Percentiles rank a stretch among this genome's conserved stretches.
Conservation (phyloP, 164 flowering plant species). For the Chimonanthus praecox region DNA sequence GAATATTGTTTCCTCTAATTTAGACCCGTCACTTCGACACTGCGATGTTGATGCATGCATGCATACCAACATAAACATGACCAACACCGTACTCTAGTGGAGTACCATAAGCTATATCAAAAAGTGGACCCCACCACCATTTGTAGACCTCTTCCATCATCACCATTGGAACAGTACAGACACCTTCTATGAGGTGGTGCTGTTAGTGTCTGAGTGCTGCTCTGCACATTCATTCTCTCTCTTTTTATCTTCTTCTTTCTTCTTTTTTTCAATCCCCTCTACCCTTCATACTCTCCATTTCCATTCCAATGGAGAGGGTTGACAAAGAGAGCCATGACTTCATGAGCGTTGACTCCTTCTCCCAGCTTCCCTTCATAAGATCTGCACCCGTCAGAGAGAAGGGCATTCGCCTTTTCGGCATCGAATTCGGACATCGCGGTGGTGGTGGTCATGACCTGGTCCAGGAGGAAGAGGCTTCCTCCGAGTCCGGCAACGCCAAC, state of each 20-base stretch:
- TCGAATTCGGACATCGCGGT: slow-evolving; percentile 39
- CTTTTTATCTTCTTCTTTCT: neutral
- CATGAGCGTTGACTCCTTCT: slow-evolving; percentile 95
- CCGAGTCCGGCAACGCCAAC: slow-evolving; percentile 20
- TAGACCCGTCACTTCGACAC: too few relatives aligned
- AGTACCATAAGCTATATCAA: neutral
- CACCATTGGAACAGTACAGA: too few relatives aligned
- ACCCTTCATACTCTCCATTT: neutral
- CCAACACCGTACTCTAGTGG: too few relatives aligned
- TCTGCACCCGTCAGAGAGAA: slow-evolving; percentile 42
- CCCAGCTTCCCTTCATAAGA: slow-evolving; percentile 89
- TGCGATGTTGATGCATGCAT: too few relatives aligned
- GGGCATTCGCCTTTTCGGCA: slow-evolving; percentile 79
- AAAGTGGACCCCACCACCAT: neutral
- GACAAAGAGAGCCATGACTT: slow-evolving; percentile 75
- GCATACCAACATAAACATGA: too few relatives aligned
- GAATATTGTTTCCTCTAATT: too few relatives aligned
- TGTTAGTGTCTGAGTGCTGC: too few relatives aligned
- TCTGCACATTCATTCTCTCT: neutral
- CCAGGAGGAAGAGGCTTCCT: neutral
- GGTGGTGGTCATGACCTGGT: neutral
- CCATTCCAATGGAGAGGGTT: slow-evolving; percentile 40
- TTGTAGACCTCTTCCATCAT: neutral
- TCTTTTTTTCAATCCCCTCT: neutral
- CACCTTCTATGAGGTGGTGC: too few relatives aligned